These are phyloP conservation scores for Microcyclospora pomicola DNA, from an alignment of 2,329 filamentous ascomycete genomes.

Conservation along the genomic window DNA sequence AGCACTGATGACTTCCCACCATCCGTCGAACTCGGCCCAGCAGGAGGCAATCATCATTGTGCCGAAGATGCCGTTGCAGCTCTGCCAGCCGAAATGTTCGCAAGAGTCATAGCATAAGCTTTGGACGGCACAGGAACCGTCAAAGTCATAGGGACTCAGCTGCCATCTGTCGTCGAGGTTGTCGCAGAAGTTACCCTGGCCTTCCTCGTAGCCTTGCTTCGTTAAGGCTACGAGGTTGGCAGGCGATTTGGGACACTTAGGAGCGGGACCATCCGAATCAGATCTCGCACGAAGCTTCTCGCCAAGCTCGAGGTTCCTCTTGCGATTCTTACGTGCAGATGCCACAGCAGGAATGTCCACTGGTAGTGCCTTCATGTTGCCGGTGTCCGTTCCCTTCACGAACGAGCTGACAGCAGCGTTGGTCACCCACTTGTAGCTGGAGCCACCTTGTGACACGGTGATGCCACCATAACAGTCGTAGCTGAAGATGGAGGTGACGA, in stretches of 20 bases:
- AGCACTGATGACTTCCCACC: too few species aligned
- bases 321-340: not conserved
- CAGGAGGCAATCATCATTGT: too few species aligned
- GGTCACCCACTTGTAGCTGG: slow-evolving; percentile 1
- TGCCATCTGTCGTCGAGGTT: slow-evolving; percentile 2
- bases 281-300: too few species aligned
- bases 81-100: not conserved
- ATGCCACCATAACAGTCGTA: slow-evolving; percentile 4
- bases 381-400: slow-evolving; percentile 1
- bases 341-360: not conserved
- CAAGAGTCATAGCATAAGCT: not conserved
- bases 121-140: slow-evolving; percentile 1
- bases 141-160: slow-evolving; percentile 3
- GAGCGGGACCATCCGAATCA: slow-evolving; percentile 1
- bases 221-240: slow-evolving; percentile 3
- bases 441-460: slow-evolving; percentile 1
- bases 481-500: slow-evolving; percentile 3
- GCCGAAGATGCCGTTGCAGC: too few species aligned
- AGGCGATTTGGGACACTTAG: not conserved
- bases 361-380: slow-evolving; percentile 1
- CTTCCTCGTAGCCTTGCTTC: slow-evolving; percentile 1
- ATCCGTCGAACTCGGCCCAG: too few species aligned
- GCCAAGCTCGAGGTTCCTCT: too few species aligned
- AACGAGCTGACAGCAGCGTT: not conserved
- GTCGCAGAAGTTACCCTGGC: slow-evolving; percentile 4